phyloP scores from a whole-genome alignment of 2,329 filamentous ascomycete species.

The Sporothrix euskadiensis region DNA sequence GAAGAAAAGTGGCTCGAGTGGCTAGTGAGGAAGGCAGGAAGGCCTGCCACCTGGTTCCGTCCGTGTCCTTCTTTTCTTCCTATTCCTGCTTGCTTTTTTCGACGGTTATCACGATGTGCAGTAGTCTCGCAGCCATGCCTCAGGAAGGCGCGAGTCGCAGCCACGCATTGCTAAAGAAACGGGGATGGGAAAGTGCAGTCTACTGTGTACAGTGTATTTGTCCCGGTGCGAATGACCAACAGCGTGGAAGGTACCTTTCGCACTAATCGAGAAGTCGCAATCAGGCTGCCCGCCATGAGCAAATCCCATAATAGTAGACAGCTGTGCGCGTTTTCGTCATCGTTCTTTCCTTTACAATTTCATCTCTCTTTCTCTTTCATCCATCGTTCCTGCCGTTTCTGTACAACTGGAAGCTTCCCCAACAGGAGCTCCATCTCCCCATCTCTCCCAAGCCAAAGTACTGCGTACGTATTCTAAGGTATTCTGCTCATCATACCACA shows the following conservation, averaged over 20 bases:
- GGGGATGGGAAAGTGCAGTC: background rate
- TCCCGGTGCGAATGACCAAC: background rate
- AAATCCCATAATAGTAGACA: conserved; percentile 1
- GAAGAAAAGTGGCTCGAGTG: background rate
- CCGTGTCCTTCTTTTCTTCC: background rate
- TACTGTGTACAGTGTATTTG: background rate
- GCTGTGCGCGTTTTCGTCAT: background rate
- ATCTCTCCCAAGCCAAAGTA: background rate
- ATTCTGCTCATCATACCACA: background rate
- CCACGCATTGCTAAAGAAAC: conserved; percentile 18
- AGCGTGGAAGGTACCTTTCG: background rate
- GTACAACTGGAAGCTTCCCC: background rate
- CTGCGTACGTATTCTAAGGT: background rate
- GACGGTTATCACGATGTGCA: background rate
- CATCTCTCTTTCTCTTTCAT: background rate
- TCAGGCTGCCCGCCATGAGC: background rate
- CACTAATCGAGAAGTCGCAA: conserved; percentile 12
- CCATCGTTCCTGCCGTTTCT: background rate
- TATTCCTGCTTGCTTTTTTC: background rate
- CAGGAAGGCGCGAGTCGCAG: conserved; percentile 9
- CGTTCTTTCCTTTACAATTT: conserved; percentile 8
- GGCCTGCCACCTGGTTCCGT: background rate
- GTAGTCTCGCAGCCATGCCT: background rate
- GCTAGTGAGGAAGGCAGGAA: background rate
- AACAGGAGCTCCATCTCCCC: background rate